Evolutionary conservation across 2,329 filamentous ascomycete genomes (phyloP), one percentile per base, ranked within the genome.

Genomic region (Chaetomium globosum): DNA sequence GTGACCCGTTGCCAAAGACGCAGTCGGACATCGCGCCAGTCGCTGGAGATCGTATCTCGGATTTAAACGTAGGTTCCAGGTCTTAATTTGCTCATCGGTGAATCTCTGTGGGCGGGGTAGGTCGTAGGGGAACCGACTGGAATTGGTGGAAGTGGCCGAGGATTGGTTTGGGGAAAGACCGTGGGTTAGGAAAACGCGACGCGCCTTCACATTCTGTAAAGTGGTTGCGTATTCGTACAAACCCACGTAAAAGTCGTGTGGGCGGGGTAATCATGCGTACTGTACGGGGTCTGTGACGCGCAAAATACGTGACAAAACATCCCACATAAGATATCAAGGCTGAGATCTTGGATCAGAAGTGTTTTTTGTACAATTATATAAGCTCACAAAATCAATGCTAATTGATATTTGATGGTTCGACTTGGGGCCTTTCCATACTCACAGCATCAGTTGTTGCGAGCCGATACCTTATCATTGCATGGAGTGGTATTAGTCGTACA

Each of bases 121-220:
- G 46, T 19, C 13, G 4, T 49, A n/a, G 16, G 21, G 21, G 46
- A 43, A 19, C 43, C 53, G 39, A n/a, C n/a, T 49, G 56, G 43
- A 8, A 21, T 48, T 49, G 57, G 28, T 31, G 31, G n/a, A 9
- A 2, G 10, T 48, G 57, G 28, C 31, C 4, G n/a, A 9, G 31
- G 21, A 33, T 60, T 39, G 39, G 21, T 4, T 16, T 19, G 9
- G 16, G 48, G 33, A 26, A 33, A 5, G 53, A n/a, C 5, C 16
- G 16, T 7, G 23, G 10, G 36, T 53, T 12, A 43, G 43, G 46
- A 52, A 61, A 65, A 63, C 65, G 63, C 63, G 63, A 64, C 66
- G 66, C 66, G 66, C 64, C 63, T 33, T 33, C 16, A 21, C 33
- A 9, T n/a, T 43, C 39, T 5, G 39, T 43, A 43, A 43, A 36